These are phyloP conservation scores for Sodiomyces alkalinus DNA, from an alignment of 2,329 filamentous ascomycete genomes.

Conservation along the genomic window DNA sequence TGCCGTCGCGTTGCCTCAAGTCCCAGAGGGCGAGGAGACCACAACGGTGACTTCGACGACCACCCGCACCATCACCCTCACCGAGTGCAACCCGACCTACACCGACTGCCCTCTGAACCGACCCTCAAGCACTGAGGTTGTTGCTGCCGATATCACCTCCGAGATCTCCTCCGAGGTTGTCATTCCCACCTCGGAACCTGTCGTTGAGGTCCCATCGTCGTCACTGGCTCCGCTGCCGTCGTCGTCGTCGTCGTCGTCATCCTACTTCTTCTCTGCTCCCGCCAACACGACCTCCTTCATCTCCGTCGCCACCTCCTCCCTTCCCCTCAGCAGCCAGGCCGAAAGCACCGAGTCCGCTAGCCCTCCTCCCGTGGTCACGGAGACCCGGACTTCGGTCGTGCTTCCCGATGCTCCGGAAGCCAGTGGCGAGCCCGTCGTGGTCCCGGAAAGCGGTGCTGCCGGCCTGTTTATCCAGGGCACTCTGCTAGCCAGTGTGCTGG, in stretches of 20 bases:
- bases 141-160: conserved; percentile 11
- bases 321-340: conserved; percentile 12
- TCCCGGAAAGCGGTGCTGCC: conserved; percentile 11
- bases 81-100: conserved; percentile 27
- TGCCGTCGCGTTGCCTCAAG: conserved; percentile 21
- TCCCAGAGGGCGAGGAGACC: conserved; percentile 15
- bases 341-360: conserved; percentile 10
- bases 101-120: conserved; percentile 24
- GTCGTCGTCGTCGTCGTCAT: too few relatives aligned
- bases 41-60: conserved; percentile 28
- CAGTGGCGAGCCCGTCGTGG: conserved; percentile 11
- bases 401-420: conserved; percentile 5
- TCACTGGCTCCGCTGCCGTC: neutral
- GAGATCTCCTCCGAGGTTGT: conserved; percentile 11
- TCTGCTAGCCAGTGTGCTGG: conserved; percentile 22
- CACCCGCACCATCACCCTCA: conserved; percentile 29
- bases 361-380: conserved; percentile 7
- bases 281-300: conserved; percentile 1
- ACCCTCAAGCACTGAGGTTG: conserved; percentile 1
- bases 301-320: conserved; percentile 7
- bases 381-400: conserved; percentile 4
- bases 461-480: conserved; percentile 23
- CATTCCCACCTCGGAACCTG: conserved; percentile 11
- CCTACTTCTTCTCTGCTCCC: too few relatives aligned
- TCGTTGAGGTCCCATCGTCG: neutral